Conservation (phyloP, 352 stramenopile genomes). For the Pythium pyrilobum region DNA sequence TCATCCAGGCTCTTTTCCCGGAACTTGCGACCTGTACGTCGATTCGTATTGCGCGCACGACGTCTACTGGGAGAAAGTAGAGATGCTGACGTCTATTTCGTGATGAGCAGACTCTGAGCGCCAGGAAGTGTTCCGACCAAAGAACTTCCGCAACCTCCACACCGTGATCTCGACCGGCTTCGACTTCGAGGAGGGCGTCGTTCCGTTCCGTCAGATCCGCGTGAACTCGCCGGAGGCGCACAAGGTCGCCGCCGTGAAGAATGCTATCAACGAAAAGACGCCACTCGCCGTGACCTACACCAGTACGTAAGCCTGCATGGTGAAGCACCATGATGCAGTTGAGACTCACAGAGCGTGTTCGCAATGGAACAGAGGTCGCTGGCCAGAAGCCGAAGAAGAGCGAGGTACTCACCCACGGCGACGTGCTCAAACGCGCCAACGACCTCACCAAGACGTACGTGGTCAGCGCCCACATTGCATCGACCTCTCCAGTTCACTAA, state of each 20-base stretch:
- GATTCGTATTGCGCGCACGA: background rate
- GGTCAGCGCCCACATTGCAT: background rate
- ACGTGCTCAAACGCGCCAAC: conserved; percentile 68
- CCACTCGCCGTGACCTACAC: conserved; percentile 73
- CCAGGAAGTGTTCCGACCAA: conserved; percentile 67
- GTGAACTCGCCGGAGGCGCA: conserved; percentile 74
- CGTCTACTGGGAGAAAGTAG: background rate
- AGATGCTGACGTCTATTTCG: background rate
- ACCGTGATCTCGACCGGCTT: conserved; percentile 80
- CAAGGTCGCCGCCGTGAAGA: conserved; percentile 48
- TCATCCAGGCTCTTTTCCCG: conserved; percentile 70
- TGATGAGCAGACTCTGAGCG: conserved; percentile 37
- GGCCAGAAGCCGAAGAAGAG: conserved; percentile 81
- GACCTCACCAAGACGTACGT: conserved; percentile 68
- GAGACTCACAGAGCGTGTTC: no score
- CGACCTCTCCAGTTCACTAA: background rate
- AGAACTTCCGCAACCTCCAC: conserved; percentile 78
- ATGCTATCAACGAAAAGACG: conserved; percentile 63
- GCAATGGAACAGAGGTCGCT: conserved; percentile 41
- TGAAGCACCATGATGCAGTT: no score
- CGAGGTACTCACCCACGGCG: conserved; percentile 69
- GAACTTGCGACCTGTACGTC: conserved; percentile 69
- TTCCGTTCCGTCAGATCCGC: conserved; percentile 77
- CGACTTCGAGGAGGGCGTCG: conserved; percentile 62
- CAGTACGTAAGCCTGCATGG: no score